Percentiles rank a stretch among this genome's conserved stretches.
Conservation (phyloP, 1,284 basidiomycete species). For the Tremellales sp. region DNA sequence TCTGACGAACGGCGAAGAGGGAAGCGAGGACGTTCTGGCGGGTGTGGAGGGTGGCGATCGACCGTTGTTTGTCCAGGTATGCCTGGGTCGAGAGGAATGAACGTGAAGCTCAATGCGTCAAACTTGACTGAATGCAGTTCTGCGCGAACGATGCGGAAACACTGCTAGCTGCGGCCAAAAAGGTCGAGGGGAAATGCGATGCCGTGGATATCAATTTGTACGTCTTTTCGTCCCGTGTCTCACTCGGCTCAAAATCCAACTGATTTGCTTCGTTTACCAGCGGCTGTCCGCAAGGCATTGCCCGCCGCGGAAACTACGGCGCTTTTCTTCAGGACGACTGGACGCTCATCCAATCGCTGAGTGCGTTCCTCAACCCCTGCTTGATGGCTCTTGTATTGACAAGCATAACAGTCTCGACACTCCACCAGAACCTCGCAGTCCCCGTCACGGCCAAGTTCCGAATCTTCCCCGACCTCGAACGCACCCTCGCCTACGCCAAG, state of each 20-base stretch:
- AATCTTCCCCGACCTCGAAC: constrained; percentile 77
- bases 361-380: constrained; percentile 52
- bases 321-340: constrained; percentile 92
- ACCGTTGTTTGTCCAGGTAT: constrained; percentile 76
- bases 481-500: constrained; percentile 86
- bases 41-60: constrained; percentile 57
- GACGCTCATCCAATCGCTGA: constrained; percentile 74
- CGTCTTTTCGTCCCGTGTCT: constrained; percentile 2
- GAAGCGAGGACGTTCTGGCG: constrained; percentile 34
- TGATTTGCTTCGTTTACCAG: constrained; percentile 10
- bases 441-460: constrained; percentile 97
- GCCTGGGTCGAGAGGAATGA: constrained; percentile 3
- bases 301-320: constrained; percentile 80
- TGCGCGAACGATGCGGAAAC: constrained; percentile 83
- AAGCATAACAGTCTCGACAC: constrained; percentile 63
- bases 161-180: constrained; percentile 69
- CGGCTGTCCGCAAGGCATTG: constrained; percentile 95
- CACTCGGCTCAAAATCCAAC: not conserved
- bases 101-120: not conserved
- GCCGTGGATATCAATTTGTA: constrained; percentile 88
- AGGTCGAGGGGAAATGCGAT: constrained; percentile 73
- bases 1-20: constrained; percentile 54
- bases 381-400: not conserved
- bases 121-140: constrained; percentile 55
- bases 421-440: constrained; percentile 76